Conservation (phyloP, 23 red algal genomes). For the Gracilaria gracilis region DNA sequence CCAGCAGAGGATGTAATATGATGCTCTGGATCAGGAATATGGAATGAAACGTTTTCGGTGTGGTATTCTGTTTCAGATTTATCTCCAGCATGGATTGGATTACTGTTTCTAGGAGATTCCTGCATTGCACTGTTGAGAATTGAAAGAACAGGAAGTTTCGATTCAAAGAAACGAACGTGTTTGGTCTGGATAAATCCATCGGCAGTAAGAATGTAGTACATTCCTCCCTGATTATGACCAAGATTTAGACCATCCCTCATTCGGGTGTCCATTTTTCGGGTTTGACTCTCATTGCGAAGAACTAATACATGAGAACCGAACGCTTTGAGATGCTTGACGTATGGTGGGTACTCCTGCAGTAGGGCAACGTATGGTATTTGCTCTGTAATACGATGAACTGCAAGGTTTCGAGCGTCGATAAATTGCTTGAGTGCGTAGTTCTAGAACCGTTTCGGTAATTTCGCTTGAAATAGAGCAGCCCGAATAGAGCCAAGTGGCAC, state of each 20-base stretch:
- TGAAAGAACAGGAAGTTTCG: slow-evolving; percentile 5
- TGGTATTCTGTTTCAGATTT: not conserved
- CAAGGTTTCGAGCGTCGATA: not conserved
- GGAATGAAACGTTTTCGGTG: too few relatives aligned
- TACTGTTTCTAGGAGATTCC: too few relatives aligned
- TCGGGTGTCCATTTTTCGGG: not conserved
- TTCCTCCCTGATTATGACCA: slow-evolving; percentile 25
- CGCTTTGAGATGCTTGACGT: slow-evolving; percentile 13
- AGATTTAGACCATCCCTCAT: slow-evolving; percentile 22
- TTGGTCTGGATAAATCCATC: slow-evolving; percentile 18
- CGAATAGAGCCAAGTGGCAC: not conserved
- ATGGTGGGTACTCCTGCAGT: not conserved
- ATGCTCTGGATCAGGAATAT: too few relatives aligned
- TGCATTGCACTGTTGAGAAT: not conserved
- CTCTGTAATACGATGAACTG: not conserved
- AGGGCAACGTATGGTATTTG: not conserved
- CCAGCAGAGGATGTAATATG: too few relatives aligned
- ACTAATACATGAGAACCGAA: slow-evolving; percentile 37
- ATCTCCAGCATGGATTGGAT: too few relatives aligned
- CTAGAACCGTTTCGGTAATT: not conserved
- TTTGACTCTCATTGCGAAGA: not conserved
- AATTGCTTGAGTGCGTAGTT: slow-evolving; percentile 26
- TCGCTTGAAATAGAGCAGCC: not conserved
- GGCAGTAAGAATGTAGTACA: slow-evolving; percentile 44
- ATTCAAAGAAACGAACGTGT: slow-evolving; percentile 41